Base-by-base conservation (phyloP, 306 rosid genomes). In the Ceratonia siliqua region DNA sequence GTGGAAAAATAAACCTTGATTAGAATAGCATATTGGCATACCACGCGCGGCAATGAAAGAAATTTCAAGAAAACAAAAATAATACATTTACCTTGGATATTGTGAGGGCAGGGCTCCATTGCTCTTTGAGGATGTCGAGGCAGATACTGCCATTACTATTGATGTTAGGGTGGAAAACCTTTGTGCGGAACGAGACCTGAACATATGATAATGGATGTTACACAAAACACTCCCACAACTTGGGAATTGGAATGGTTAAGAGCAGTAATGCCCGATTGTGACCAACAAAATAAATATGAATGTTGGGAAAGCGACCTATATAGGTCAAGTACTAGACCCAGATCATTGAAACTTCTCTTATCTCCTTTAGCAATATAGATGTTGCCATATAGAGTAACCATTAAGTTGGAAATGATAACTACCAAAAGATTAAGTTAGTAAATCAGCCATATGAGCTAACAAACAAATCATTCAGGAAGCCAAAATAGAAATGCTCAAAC, bases 31-130 rank as follows among this genome's bases (percentile, higher is more conserved):
- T 30, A 8, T 32, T 20, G 1, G 30, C n/a, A 20, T 25, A 32
- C 10, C 41, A 30, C 2, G 41, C 15, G 1, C 5, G 30, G 39
- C 43, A 59, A 11, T 2, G 8, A 45, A 21, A 20, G 69, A 42
- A 18, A 30, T 39, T 50, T 5, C 18, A 18, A 38, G 12, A 20
- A 12, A 35, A 18, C 32, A 52, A 20, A 21, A 46, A 30, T 4
- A 38, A 43, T 14, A n/a, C 0, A 25, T 36, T 18, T 78, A 68
- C 89, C 82, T 85, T 82, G 72, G 89, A 85, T 43, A 85, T 82
- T 63, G 89, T 85, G 67, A 85, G 84, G 22, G 89, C 89, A 22
- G 86, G 89, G 80, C 89, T 85, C 89, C 89, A 85, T 50, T 85
- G 89, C 82, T 79, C 89, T 41, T 82, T 85, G 72, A 82, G 89